Evolutionary conservation across 805 yeast species (phyloP).

Genomic region (Kazachstania kunashirensis): DNA sequence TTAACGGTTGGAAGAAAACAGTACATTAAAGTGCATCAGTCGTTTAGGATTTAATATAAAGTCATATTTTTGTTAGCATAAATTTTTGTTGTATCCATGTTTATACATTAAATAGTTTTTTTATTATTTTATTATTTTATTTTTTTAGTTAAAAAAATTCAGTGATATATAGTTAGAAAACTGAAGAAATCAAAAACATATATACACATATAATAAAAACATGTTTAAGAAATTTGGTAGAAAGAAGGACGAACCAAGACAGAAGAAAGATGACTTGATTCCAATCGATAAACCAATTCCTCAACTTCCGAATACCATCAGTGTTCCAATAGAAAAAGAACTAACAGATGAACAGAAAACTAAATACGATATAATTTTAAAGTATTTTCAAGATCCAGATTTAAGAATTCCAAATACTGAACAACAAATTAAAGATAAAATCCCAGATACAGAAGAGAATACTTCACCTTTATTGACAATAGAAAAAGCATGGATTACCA

Average conservation of each 20-base stretch:
- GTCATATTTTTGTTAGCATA: no score
- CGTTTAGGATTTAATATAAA: no score
- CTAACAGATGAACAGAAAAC: slow-evolving; percentile 46
- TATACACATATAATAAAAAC: no score
- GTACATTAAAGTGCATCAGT: no score
- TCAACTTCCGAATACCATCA: slow-evolving; percentile 40
- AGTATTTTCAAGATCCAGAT: slow-evolving; percentile 50
- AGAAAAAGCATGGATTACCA: slow-evolving; percentile 88
- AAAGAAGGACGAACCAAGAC: slow-evolving; percentile 16
- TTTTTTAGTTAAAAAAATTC: no score
- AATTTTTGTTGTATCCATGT: no score
- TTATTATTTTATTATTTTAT: no score
- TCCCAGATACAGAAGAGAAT: slow-evolving; percentile 23
- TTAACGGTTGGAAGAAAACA: no score
- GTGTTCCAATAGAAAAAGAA: slow-evolving; percentile 39
- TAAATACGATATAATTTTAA: slow-evolving; percentile 54
- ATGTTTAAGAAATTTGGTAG: slow-evolving; percentile 22
- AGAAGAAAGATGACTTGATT: slow-evolving; percentile 24
- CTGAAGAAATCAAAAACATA: no score
- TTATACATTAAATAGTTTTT: no score
- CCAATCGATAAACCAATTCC: slow-evolving; percentile 43
- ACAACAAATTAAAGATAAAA: slow-evolving; percentile 27
- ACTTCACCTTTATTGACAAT: slow-evolving; percentile 29
- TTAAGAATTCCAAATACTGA: slow-evolving; percentile 44
- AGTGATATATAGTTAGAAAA: no score